Base-by-base conservation (phyloP, 345 rosid species). In the Hirschfeldia incana region DNA sequence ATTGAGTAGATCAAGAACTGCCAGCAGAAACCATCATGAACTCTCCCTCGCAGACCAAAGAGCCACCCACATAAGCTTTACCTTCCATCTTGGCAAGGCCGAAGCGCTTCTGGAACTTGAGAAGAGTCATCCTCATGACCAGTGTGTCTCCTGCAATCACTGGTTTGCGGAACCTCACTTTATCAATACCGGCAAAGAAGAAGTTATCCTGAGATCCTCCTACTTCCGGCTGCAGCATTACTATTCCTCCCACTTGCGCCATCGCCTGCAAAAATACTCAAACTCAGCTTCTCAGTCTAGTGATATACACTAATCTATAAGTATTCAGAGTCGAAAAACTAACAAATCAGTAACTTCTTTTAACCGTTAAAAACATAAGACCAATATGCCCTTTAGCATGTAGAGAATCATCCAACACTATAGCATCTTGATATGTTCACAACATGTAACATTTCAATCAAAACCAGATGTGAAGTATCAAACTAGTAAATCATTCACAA, bases 1-100 rank as follows among this genome's bases (percentile, higher is more conserved):
- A 2, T 29, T 2, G 32, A 29, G 32, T 2, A 29, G n/a, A 59
- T 5, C 33, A 27, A 12, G 80, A 63, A 70, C 75, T 77, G 15
- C 65, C 75, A 1, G 64, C 80, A 34, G 80, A 77, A 62, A 77
- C 91, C 97, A 94, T 88, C 85, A 91, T 74, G 82, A 94, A 92
- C 86, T 94, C 97, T 2, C 98, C 94, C 74, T 92, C 97, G 3
- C 98, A 90, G 6, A 88, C 97, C 70, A 92, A 79, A 2, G 89
- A 89, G 8, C 88, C 87, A 33, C 95, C 97, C 13, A 92, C 97
- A 46, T 90, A 94, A 73, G 98, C 97, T 79, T 92, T 94, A 42
- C 97, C 98, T 80, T 94, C 94, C 97, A 94, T 90, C 81, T 91
- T 92, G 28, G 98, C 97, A 53, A 94, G 87, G 66, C 95, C 97